Base-by-base conservation (phyloP, 352 stramenopile genomes). In the Phytophthora citrophthora region DNA sequence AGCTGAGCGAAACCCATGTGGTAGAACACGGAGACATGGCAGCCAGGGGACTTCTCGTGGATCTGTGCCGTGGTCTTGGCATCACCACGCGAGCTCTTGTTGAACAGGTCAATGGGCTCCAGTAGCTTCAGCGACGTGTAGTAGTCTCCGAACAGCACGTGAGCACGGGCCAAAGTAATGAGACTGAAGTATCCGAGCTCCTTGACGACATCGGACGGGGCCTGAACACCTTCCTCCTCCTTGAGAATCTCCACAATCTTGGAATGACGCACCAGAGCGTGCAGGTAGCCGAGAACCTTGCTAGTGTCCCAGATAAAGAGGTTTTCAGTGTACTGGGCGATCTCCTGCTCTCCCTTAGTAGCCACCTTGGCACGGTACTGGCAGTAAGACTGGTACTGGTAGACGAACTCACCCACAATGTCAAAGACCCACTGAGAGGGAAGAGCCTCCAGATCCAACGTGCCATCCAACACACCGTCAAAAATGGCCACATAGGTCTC, bases 321-420 rank as follows among this genome's bases (percentile, higher is more conserved):
- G 69, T 97, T 85, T 64, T 90, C 74, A 46, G 83, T 65, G 65
- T 89, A 89, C 31, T 77, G 56, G 12, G 66, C 72, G 46, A 81
- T 78, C 64, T 92, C 79, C 24, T 66, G 57, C 60, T 95, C 81
- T 32, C 64, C 67, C 68, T 93, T 91, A 54, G 76, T 61, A 23
- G 70, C 68, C 72, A 91, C 57, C 79, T 96, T 93, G 31, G 89
- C 95, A 46, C 95, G 89, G 75, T 97, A 98, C 77, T 99, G 96
- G 76, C 94, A 98, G 73, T 99, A 99, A 58, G 93, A 96, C 81
- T 99, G 97, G 83, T 99, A 99, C 80, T 99, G 97, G 80, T 99
- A 99, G 1, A 99, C 91, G 68, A 99, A 99, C 83, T 99, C 97
- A 66, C 98, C 90, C 11, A 99, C 81, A 64, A 99, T 97, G 81